Evolutionary conservation across 164 flowering plant genomes (phyloP).

Genomic region (Saururus chinensis): DNA sequence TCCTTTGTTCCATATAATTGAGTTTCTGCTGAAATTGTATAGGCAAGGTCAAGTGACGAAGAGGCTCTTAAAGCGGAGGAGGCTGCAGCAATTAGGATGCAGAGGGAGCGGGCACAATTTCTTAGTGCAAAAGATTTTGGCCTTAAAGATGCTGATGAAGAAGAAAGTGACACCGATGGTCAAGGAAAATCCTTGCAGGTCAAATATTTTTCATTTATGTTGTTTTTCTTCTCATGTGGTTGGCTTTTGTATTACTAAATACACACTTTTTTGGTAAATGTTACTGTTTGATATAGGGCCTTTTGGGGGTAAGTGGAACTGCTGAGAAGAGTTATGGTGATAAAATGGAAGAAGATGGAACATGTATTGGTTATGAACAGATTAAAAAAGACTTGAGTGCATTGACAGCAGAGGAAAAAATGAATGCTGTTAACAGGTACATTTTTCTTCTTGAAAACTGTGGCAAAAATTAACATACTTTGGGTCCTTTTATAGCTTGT

Average conservation of each 20-base stretch:
- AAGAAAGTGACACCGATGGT: constrained; percentile 29
- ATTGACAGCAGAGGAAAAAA: constrained; percentile 74
- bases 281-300: constrained; percentile 28
- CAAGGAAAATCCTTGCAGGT: constrained; percentile 57
- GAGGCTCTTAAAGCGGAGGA: constrained; percentile 61
- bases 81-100: constrained; percentile 47
- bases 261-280: background rate
- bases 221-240: background rate
- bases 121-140: constrained; percentile 59
- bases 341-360: constrained; percentile 27
- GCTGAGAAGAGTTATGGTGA: constrained; percentile 17
- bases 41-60: constrained; percentile 71
- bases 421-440: constrained; percentile 74
- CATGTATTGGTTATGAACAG: constrained; percentile 33
- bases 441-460: background rate
- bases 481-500: too few species aligned
- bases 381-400: constrained; percentile 56
- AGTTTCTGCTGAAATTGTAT: background rate
- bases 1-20: background rate
- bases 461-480: too few species aligned
- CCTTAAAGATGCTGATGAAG: constrained; percentile 42
- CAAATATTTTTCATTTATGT: background rate
- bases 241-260: background rate
- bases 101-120: constrained; percentile 35
- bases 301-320: constrained; percentile 27